Conservation (phyloP, 1,284 basidiomycete species). For the Fomitopsis schrenkii region DNA sequence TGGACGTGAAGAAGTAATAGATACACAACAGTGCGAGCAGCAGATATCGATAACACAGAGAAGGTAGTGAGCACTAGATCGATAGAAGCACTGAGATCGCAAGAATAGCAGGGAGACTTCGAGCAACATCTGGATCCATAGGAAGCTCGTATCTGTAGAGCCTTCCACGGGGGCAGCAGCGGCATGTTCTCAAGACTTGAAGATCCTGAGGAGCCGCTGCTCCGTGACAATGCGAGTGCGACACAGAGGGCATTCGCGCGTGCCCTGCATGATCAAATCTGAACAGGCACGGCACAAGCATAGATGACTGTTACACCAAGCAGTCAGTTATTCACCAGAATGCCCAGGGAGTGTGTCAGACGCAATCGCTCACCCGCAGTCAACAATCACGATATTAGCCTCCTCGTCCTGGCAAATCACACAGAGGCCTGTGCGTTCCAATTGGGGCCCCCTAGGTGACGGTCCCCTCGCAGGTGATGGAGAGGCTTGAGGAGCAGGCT, state of each 20-base stretch:
- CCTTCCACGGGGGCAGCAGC: not conserved
- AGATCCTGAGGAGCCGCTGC: slow-evolving; percentile 75
- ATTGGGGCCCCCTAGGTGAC: slow-evolving; percentile 30
- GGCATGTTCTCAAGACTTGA: slow-evolving; percentile 48
- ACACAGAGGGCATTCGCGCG: slow-evolving; percentile 82
- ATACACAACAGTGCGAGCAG: no score
- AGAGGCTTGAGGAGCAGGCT: slow-evolving; percentile 14
- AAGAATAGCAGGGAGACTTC: not conserved
- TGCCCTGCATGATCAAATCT: slow-evolving; percentile 76
- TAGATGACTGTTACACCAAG: slow-evolving; percentile 54
- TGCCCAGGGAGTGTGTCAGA: not conserved
- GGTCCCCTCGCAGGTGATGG: slow-evolving; percentile 23
- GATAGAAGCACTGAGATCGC: no score
- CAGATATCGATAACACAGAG: no score
- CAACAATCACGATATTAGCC: slow-evolving; percentile 87
- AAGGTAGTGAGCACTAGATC: no score
- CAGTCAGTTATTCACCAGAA: not conserved
- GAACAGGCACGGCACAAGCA: slow-evolving; percentile 82
- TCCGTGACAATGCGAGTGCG: slow-evolving; percentile 83
- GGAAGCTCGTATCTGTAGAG: not conserved
- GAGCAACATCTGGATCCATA: not conserved
- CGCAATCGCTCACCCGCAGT: slow-evolving; percentile 71
- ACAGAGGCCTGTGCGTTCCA: slow-evolving; percentile 74
- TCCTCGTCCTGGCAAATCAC: slow-evolving; percentile 91
- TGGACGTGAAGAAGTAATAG: no score